A percentile compares a stretch with the other conserved stretches of the same genome.
Evolutionary conservation across 345 rosid species (phyloP).

Genomic region (Geranium rotundifolium): DNA sequence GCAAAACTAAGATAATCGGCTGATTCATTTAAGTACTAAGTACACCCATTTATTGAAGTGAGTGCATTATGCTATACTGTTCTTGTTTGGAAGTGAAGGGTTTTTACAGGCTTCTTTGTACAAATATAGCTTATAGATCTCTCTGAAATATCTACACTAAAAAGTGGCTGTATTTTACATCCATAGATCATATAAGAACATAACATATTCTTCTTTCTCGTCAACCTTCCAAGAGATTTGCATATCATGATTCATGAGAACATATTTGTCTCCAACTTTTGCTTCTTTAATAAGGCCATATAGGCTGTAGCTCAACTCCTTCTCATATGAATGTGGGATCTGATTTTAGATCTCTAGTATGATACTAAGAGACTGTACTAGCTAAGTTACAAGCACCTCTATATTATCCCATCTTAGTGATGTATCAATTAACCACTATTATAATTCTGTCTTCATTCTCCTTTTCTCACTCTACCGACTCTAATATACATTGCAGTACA

Average conservation of each 20-base stretch:
- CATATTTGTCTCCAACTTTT: background rate
- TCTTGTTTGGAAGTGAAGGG: too few species aligned
- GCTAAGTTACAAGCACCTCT: background rate
- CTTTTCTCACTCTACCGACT: background rate
- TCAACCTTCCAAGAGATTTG: background rate
- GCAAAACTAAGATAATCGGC: too few species aligned
- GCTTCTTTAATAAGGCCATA: background rate
- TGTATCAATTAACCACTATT: slow-evolving; percentile 5
- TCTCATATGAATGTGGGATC: background rate
- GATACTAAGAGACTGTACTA: background rate
- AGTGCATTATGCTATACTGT: too few species aligned
- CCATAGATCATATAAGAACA: background rate
- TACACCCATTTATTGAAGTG: too few species aligned
- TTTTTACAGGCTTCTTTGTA: too few species aligned
- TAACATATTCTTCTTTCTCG: background rate
- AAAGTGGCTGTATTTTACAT: background rate
- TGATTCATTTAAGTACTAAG: too few species aligned
- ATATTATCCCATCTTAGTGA: slow-evolving; percentile 10
- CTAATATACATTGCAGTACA: slow-evolving; percentile 2
- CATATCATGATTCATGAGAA: background rate
- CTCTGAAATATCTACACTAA: background rate
- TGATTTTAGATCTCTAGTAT: background rate
- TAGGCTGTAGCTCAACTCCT: background rate
- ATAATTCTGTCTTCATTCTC: slow-evolving; percentile 4
- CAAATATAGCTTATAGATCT: background rate